Conservation (phyloP, 805 yeast genomes). For the Phaffomyces antillensis region DNA sequence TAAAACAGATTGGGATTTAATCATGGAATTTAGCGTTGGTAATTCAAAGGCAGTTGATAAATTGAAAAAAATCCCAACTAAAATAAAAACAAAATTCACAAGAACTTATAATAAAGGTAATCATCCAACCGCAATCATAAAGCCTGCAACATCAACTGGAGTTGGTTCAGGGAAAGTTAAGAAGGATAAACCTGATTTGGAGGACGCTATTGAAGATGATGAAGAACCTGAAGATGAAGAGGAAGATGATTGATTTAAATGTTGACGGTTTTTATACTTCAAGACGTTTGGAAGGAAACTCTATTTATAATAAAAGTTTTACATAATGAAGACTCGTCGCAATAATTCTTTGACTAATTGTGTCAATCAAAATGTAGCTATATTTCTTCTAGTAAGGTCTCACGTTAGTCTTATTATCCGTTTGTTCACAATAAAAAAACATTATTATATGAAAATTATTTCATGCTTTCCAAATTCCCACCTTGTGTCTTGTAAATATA, state of each 20-base stretch:
- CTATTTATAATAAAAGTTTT: no score
- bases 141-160: constrained; percentile 55
- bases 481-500: no score
- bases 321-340: no score
- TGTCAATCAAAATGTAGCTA: no score
- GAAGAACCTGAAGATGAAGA: constrained; percentile 15
- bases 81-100: constrained; percentile 82
- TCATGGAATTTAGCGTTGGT: constrained; percentile 82
- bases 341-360: no score
- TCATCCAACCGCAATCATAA: constrained; percentile 84
- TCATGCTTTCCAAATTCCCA: no score
- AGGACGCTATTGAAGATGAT: constrained; percentile 13
- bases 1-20: constrained; percentile 85
- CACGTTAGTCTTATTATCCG: no score
- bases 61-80: constrained; percentile 61
- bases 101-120: constrained; percentile 65
- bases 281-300: no score
- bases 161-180: constrained; percentile 11
- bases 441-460: no score
- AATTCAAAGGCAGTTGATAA: constrained; percentile 36
- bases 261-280: no score
- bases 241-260: not conserved
- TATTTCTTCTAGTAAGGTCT: no score
- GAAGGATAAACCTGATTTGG: constrained; percentile 14
- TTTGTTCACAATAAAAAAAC: no score